Base-by-base conservation (phyloP, 2,329 filamentous ascomycete species). In the Akanthomyces muscarius region DNA sequence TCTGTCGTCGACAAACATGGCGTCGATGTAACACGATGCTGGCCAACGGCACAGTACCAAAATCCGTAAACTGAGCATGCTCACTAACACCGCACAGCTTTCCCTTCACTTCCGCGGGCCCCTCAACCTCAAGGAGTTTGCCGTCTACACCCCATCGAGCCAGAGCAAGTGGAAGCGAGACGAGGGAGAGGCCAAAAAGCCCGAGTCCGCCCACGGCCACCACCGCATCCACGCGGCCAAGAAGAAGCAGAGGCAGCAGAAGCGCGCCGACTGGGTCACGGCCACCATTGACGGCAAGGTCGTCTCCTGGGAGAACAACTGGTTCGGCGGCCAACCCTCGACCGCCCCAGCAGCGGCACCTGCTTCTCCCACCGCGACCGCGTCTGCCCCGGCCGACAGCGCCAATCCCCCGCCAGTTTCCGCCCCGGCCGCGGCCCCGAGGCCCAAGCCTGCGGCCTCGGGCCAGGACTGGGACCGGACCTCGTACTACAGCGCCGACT, bases 81-180 rank as follows among this genome's bases (percentile, higher is more conserved):
- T 8, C 8, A 44, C 48, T 53, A 53, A 53, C 7, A 50, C 30
- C 23, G 10, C 13, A 44, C 64, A 91, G 89, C 79, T 92, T 36
- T 90, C 89, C 1, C 74, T 91, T 65, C 87, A 91, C 72, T 81
- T 92, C 70, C 87, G 89, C 68, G 90, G 90, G 3, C 89, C 90
- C 1, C 73, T 90, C 68, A 76, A 83, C 45, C 72, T 93, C 38
- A 86, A 85, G 70, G 82, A 90, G 67, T 80, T 92, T 61, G 90
- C 89, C 13, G 86, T 87, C 61, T 93, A 92, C 74, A 81, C 79
- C 52, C 81, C 85, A n/a, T 77, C 77, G 25, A 67, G 28, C 16
- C 28, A 71, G 28, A 71, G 66, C 42, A 67, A 69, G 54, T 70
- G 72, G 69, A 73, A 73, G 55, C 67, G 68, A 23, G 64, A 70